These are phyloP conservation scores for Candida gorgasii DNA, from an alignment of 805 yeast species.

Conservation along the genomic window DNA sequence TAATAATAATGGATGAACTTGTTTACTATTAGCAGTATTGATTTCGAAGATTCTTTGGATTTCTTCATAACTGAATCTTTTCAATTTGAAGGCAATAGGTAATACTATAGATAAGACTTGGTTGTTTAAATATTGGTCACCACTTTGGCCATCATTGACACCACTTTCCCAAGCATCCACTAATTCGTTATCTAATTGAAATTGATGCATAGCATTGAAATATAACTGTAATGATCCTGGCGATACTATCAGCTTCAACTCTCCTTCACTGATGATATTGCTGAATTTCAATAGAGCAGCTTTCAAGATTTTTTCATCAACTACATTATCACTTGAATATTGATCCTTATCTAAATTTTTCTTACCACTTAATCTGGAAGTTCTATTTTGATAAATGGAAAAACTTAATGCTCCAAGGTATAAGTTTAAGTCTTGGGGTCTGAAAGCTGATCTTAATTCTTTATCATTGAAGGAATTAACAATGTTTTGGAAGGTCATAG, in stretches of 20 bases:
- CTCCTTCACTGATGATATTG: conserved; percentile 31
- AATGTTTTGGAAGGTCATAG: conserved; percentile 18
- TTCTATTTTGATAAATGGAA: conserved; percentile 31
- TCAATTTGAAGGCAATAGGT: conserved; percentile 63
- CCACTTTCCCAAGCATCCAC: conserved; percentile 71
- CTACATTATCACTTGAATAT: conserved; percentile 23
- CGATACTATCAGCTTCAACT: conserved; percentile 26
- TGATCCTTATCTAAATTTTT: conserved; percentile 42
- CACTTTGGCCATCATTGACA: conserved; percentile 42
- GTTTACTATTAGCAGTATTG: conserved; percentile 30
- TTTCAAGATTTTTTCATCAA: conserved; percentile 33
- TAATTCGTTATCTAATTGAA: conserved; percentile 61
- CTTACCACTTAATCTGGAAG: conserved; percentile 29
- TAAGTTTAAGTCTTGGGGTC: conserved; percentile 22
- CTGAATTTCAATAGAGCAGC: conserved; percentile 32
- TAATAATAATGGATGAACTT: conserved; percentile 49
- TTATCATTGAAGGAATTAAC: conserved; percentile 23
- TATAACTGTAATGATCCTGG: conserved; percentile 25
- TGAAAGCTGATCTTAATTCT: conserved; percentile 20
- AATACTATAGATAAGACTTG: conserved; percentile 67
- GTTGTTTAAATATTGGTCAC: conserved; percentile 56
- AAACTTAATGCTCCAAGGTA: conserved; percentile 24
- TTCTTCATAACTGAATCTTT: conserved; percentile 61
- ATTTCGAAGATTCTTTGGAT: conserved; percentile 56
- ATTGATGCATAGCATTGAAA: conserved; percentile 46